Conservation (phyloP, 768 basidiomycete species). For the Mycena albidolilacea region DNA sequence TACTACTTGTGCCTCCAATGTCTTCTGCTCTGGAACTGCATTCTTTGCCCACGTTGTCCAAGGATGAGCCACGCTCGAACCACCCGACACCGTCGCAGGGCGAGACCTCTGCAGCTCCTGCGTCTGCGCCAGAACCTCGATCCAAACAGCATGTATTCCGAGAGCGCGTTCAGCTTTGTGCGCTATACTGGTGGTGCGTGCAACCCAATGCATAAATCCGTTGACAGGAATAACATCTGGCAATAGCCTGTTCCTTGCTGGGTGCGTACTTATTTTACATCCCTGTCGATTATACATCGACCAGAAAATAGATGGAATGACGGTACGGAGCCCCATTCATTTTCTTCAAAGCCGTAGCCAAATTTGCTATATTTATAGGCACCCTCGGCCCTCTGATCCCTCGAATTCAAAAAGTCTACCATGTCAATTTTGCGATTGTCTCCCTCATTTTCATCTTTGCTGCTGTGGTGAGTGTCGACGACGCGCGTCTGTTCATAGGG, state of each 20-base stretch:
- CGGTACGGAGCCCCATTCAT: background rate
- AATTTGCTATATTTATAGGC: constrained; percentile 3
- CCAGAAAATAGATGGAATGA: constrained; percentile 22
- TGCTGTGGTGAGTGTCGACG: constrained; percentile 52
- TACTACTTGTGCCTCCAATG: constrained; percentile 7
- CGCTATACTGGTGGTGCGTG: constrained; percentile 38
- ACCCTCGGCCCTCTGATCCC: constrained; percentile 35
- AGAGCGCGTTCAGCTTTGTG: constrained; percentile 34
- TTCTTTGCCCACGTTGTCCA: constrained; percentile 5
- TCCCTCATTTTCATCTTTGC: constrained; percentile 70
- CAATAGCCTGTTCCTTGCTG: constrained; percentile 21
- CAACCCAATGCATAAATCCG: background rate
- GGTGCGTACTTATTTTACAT: background rate
- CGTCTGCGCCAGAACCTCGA: background rate
- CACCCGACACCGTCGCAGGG: constrained; percentile 1
- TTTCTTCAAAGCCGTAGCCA: background rate
- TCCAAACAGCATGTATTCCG: constrained; percentile 25
- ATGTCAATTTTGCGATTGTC: constrained; percentile 60
- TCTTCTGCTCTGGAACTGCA: constrained; percentile 34
- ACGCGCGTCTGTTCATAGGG: background rate
- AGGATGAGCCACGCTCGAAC: background rate
- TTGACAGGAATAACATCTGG: background rate
- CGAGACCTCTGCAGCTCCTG: background rate
- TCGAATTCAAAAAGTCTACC: constrained; percentile 34
- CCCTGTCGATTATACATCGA: background rate